A percentile compares a stretch with the other conserved stretches of the same genome.
These are phyloP conservation scores for Cyathus striatus DNA, from an alignment of 768 basidiomycete species.

Conservation along the genomic window DNA sequence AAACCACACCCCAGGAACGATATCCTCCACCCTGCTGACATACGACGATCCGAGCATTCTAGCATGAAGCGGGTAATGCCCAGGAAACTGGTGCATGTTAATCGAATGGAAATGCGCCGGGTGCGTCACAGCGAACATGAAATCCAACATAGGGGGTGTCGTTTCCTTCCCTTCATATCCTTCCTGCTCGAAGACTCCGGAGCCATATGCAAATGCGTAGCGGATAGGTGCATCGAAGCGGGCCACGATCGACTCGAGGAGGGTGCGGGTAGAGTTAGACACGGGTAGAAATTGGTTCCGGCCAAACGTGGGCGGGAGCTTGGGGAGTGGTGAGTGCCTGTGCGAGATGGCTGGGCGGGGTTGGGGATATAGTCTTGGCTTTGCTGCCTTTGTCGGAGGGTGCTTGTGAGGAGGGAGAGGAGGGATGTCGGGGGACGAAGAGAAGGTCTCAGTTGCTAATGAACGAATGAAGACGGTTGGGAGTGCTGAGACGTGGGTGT, in stretches of 20 bases:
- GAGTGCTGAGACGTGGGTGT: slow-evolving; percentile 10
- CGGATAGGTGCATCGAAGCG: slow-evolving; percentile 88
- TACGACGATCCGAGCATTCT: slow-evolving; percentile 79
- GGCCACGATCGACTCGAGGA: slow-evolving; percentile 75
- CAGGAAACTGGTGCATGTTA: slow-evolving; percentile 88
- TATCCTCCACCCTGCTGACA: slow-evolving; percentile 70
- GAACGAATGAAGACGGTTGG: slow-evolving; percentile 28
- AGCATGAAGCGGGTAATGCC: slow-evolving; percentile 89
- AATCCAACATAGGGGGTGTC: slow-evolving; percentile 83
- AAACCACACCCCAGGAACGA: slow-evolving; percentile 92
- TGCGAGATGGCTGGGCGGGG: slow-evolving; percentile 40
- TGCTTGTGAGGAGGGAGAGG: slow-evolving; percentile 26
- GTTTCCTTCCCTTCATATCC: slow-evolving; percentile 46
- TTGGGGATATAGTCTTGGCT: slow-evolving; percentile 38
- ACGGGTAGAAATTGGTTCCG: slow-evolving; percentile 80
- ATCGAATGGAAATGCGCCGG: slow-evolving; percentile 91
- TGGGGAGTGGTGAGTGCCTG: slow-evolving; percentile 33
- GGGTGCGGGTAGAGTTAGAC: slow-evolving; percentile 69
- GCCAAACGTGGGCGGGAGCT: slow-evolving; percentile 70
- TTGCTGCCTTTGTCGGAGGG: slow-evolving; percentile 14
- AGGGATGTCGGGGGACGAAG: slow-evolving; percentile 27
- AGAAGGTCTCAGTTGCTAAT: slow-evolving; percentile 37
- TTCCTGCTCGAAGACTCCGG: slow-evolving; percentile 91
- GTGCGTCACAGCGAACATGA: slow-evolving; percentile 94
- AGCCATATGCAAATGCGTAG: slow-evolving; percentile 97